These are phyloP conservation scores for Ogataea hybrid DNA, from an alignment of 1,139 yeast genomes.

Conservation along the genomic window DNA sequence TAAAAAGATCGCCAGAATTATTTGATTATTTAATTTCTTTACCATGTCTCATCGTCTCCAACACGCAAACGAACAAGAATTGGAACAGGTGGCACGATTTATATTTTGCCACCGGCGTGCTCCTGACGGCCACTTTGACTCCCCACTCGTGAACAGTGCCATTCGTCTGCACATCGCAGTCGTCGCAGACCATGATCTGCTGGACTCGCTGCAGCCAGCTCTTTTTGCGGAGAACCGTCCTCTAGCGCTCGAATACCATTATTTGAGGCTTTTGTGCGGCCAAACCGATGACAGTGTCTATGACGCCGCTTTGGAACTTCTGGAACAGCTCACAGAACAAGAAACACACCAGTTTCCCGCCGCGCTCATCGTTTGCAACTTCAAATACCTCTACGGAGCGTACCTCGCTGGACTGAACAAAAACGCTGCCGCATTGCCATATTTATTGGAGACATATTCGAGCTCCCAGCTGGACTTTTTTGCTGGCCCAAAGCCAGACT, in stretches of 20 bases:
- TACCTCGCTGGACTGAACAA: not conserved
- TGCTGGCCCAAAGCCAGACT: not conserved
- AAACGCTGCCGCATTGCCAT: not conserved
- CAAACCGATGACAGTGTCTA: not conserved
- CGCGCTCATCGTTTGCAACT: not conserved
- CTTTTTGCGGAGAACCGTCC: not conserved
- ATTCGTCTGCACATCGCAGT: not conserved
- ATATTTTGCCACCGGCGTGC: not conserved
- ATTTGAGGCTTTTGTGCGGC: not conserved
- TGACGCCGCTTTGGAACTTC: not conserved
- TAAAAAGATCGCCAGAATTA: not conserved
- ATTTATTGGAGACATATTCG: not conserved
- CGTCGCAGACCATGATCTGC: not conserved
- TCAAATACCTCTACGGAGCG: constrained; percentile 1
- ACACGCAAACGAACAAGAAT: no score
- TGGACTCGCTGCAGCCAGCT: not conserved
- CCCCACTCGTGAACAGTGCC: not conserved
- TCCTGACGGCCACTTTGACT: not conserved
- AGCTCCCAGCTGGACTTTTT: not conserved
- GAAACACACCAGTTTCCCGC: not conserved
- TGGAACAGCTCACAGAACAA: not conserved
- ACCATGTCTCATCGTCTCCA: not conserved
- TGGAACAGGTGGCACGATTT: no score
- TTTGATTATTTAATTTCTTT: not conserved
- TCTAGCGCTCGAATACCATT: constrained; percentile 1